Conservation (phyloP, 306 rosid species). For the Cicer chorassanicum region DNA sequence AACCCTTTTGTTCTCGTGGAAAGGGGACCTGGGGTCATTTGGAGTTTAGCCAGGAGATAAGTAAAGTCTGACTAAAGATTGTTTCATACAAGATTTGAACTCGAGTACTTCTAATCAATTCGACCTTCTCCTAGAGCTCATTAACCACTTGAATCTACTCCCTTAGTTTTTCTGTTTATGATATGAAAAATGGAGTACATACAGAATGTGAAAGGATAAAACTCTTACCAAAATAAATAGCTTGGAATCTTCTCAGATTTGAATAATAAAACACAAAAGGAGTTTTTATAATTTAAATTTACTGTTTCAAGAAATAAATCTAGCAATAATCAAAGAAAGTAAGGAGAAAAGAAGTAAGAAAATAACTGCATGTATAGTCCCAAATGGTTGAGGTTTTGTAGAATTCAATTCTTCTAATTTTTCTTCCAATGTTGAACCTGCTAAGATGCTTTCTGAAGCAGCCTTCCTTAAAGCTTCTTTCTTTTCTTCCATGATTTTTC, state of each 20-base stretch:
- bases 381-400: slow-evolving; percentile 52
- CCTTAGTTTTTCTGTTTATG: neutral
- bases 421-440: slow-evolving; percentile 46
- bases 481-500: slow-evolving; percentile 67
- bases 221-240: neutral
- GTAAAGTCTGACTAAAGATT: too few relatives aligned
- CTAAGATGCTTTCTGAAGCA: slow-evolving; percentile 56
- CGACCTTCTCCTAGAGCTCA: too few relatives aligned
- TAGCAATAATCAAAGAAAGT: slow-evolving; percentile 3
- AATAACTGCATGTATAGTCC: slow-evolving; percentile 60
- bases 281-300: slow-evolving; percentile 20
- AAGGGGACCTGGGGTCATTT: too few relatives aligned
- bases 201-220: slow-evolving; percentile 11
- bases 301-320: slow-evolving; percentile 30
- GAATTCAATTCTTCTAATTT: slow-evolving; percentile 53
- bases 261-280: slow-evolving; percentile 4
- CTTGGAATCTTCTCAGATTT: slow-evolving; percentile 5
- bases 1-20: too few relatives aligned
- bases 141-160: too few relatives aligned
- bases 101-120: too few relatives aligned
- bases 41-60: too few relatives aligned
- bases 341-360: slow-evolving; percentile 37
- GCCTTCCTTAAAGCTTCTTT: slow-evolving; percentile 58
- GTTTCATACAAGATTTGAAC: too few relatives aligned
- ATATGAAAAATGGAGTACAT: slow-evolving; percentile 14